Base-by-base conservation (phyloP, 1,284 basidiomycete genomes). In the Apiotrichum domesticum region DNA sequence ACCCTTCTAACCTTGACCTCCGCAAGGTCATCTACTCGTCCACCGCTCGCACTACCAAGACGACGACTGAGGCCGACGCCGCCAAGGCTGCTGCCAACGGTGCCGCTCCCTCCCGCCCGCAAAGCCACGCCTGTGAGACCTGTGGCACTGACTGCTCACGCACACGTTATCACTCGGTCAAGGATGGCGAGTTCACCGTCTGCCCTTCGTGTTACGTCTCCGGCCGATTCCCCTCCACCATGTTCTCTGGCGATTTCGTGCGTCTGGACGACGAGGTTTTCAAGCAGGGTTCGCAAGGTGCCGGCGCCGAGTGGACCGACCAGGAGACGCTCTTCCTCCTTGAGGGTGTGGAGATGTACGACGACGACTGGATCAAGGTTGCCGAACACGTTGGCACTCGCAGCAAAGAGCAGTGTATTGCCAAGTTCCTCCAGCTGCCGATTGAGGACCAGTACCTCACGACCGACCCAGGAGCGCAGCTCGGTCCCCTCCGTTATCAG, bases 191-290 rank as follows among this genome's bases (percentile, higher is more conserved):
- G 71, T 89, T 42, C 72, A 88, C 90, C 64, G 82, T 96, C 43
- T 95, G 92, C 67, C 83, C 87, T 8, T 81, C 88, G 15, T 98
- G 95, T 77, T 99, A 98, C 76, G 85, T 93, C 56, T 91, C 95
- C 61, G 95, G 95, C 1, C 87, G 95, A 44, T 99, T 98, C 82
- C 93, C 95, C 0, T 89, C 88, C 2, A 86, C 84, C 47, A 93
- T 98, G 88, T 97, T 92, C 80, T 91, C 89, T 52, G 95, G 94
- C 37, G 94, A 98, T 79, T 99, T 99, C 78, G 90, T 98, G 61
- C 90, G 91, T 68, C 83, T 98, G 59, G 85, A 87, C 42, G 79
- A 82, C 44, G 76, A 80, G 48, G 72, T 75, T 13, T 81, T 80
- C 73, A 80, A 81, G 66, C 78, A 79, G 61, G 72, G 74, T 5